Conservation (phyloP, 768 basidiomycete species). For the Psilocybe subaeruginosa region DNA sequence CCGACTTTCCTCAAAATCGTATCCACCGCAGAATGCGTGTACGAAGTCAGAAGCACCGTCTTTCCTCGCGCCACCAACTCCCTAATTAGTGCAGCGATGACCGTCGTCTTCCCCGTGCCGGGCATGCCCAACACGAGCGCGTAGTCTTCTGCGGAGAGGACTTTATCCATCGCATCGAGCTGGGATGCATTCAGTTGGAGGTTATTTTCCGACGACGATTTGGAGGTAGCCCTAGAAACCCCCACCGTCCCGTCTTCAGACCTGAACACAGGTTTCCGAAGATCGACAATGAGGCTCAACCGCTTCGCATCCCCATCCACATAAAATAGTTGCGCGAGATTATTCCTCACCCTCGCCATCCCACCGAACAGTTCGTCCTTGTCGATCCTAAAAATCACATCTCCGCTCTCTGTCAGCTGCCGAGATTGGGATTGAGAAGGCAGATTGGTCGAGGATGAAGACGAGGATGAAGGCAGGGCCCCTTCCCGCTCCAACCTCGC, state of each 20-base stretch:
- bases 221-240: neutral
- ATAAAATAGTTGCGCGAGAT: conserved; percentile 89
- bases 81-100: conserved; percentile 87
- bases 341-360: conserved; percentile 87
- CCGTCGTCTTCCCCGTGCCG: conserved; percentile 97
- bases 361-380: conserved; percentile 90
- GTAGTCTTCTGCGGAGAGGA: conserved; percentile 83
- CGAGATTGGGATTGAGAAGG: neutral
- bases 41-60: conserved; percentile 86
- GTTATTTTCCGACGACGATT: neutral
- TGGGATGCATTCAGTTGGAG: conserved; percentile 72
- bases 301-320: conserved; percentile 70
- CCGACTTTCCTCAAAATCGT: conserved; percentile 81
- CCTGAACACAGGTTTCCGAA: conserved; percentile 68
- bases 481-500: neutral
- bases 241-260: neutral
- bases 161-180: conserved; percentile 68
- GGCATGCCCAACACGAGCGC: conserved; percentile 96
- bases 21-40: conserved; percentile 98
- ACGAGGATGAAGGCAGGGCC: neutral
- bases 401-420: conserved; percentile 11
- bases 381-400: conserved; percentile 81
- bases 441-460: neutral
- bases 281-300: conserved; percentile 81
- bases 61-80: conserved; percentile 80